Conservation (phyloP, 331 rosid species). For the Erythrophleum ivorense region DNA sequence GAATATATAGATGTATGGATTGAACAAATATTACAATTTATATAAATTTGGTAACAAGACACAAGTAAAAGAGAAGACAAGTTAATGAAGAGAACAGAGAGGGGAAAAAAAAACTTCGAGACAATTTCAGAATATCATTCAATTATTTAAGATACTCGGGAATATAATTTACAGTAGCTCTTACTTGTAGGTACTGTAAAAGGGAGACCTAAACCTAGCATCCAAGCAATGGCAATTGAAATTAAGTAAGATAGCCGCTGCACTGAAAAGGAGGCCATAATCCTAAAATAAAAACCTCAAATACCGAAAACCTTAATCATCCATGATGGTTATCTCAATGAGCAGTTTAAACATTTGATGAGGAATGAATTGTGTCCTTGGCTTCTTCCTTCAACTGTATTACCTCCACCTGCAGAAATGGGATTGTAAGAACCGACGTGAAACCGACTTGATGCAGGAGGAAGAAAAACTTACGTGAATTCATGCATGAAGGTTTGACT, state of each 20-base stretch:
- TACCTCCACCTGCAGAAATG: constrained; percentile 97
- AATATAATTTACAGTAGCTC: background rate
- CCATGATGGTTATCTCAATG: background rate
- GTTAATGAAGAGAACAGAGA: background rate
- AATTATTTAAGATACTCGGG: background rate
- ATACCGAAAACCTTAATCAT: constrained; percentile 3
- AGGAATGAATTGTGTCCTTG: too few species aligned
- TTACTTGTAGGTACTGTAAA: background rate
- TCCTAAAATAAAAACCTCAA: background rate
- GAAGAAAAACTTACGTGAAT: too few species aligned
- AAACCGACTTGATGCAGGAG: too few species aligned
- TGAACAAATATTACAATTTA: background rate
- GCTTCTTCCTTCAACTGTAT: too few species aligned
- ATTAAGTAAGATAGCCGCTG: background rate
- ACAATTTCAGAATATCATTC: background rate
- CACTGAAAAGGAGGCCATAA: background rate
- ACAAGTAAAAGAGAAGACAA: background rate
- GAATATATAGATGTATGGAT: background rate
- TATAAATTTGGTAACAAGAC: background rate
- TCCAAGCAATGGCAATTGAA: constrained; percentile 6
- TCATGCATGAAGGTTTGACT: too few species aligned
- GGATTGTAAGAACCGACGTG: too few species aligned
- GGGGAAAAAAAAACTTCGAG: background rate
- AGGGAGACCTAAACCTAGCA: background rate
- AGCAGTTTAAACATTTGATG: too few species aligned